phyloP scores from a whole-genome alignment of 768 basidiomycete genomes.

The Megacollybia marginata region DNA sequence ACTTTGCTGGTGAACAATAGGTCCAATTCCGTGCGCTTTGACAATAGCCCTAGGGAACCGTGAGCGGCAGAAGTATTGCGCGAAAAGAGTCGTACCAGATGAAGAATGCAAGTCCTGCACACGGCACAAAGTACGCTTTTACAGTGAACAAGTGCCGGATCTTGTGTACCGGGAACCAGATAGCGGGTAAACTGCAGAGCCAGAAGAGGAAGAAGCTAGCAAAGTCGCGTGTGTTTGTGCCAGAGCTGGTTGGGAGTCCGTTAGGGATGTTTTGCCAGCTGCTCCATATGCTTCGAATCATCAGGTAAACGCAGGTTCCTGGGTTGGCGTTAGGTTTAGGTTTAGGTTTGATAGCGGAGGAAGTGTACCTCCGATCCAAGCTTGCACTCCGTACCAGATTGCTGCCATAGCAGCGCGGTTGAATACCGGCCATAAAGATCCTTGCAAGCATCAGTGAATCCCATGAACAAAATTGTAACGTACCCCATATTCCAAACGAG shows the following conservation, averaged over 20 bases:
- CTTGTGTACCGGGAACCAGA: conserved; percentile 80
- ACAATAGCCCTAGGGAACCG: conserved; percentile 28
- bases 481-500: conserved; percentile 76
- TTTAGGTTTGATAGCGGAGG: conserved; percentile 68
- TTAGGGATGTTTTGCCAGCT: conserved; percentile 38
- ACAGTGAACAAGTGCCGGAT: conserved; percentile 76
- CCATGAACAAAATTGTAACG: conserved; percentile 78
- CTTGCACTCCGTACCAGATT: conserved; percentile 74
- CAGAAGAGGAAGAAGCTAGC: conserved; percentile 86
- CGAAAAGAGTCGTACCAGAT: conserved; percentile 43
- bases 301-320: conserved; percentile 21
- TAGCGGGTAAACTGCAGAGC: conserved; percentile 69
- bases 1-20: conserved; percentile 60
- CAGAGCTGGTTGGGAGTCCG: conserved; percentile 63
- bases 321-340: conserved; percentile 63
- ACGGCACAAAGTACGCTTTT: conserved; percentile 68
- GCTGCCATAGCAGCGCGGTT: conserved; percentile 22
- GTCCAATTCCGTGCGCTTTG: conserved; percentile 72
- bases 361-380: conserved; percentile 82
- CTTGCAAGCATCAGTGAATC: conserved; percentile 55
- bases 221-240: conserved; percentile 69
- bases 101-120: conserved; percentile 65
- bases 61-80: too few species aligned
- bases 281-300: neutral
- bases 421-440: conserved; percentile 1